Base-by-base conservation (phyloP, 2,329 filamentous ascomycete genomes). In the Boeremia lycopersici region DNA sequence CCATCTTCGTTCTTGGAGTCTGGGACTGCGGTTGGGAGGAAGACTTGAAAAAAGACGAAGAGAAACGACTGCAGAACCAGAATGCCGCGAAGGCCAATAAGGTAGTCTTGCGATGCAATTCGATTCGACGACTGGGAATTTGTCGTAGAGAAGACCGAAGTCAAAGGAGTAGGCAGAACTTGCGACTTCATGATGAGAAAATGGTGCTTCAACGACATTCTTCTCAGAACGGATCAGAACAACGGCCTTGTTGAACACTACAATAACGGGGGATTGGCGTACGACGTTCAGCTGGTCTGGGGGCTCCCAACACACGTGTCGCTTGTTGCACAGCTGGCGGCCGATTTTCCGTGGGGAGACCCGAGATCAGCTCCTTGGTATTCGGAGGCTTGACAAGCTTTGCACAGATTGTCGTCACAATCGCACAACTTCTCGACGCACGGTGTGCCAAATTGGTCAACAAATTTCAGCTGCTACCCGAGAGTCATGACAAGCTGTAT, bases 31-130 rank as follows among this genome's bases (percentile, higher is more conserved):
- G 72, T 68, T 12, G 79, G 79, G 15, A 78, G 71, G 59, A 81
- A 81, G 1, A 72, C 74, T 39, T 74, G 68, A 39, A 82, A 76
- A 61, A 79, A 81, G 36, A 76, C 66, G 66, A 77, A 80, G 36
- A 80, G 56, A 43, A 81, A 78, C 10, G 74, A 73, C 55, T 77
- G 65, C 11, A 81, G 59, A 6, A 75, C 74, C 15, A 81, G 60
- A n/a, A 79, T 58, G 29, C 78, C 78, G 30, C 77, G 74, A 25
- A 81, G 63, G n/a, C 78, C 79, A 29, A 76, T 62, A 15, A 81
- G 71, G 48, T 79, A 74, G 51, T 73, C 63, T 51, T 71, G 69
- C 13, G 61, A 65, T 10, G 62, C 48, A 6, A 61, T 49, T 13
- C 43, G 57, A 41, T 35, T 44, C 6, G 62, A 52, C 19, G 56